Evolutionary conservation across 108 stramenopile species (phyloP), one percentile per base, ranked within the genome.

Genomic region (Skeletonema tropicum): DNA sequence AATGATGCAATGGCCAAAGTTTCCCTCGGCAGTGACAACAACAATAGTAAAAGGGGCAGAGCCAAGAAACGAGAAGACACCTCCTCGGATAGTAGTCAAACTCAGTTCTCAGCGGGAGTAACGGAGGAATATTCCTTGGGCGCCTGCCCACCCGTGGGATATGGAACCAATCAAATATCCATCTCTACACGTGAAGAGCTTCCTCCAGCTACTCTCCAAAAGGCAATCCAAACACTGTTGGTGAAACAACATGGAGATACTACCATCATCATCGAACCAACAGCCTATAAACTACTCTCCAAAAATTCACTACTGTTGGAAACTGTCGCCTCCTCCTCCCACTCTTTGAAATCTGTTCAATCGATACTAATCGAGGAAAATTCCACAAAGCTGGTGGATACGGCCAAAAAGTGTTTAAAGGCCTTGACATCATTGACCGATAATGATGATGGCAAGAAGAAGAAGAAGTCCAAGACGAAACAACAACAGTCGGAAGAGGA

Each of bases 351-450:
- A 21, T 21, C 45, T 9, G 17, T 33, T 19, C 32, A 11, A 52
- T 72, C 26, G 1, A 63, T 72, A 19, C 2, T 72, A 21, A 32
- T 72, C 19, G 71, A 72, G 29, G 71, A 72, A 42, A 63, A 72
- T 30, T 10, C 48, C 3, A 15, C 61, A 25, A 72, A 64, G 32
- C 14, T 72, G 9, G 63, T 72, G 19, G 61, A 72, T 49, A 63
- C 46, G 9, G 39, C 71, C 0, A 72, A 72, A 46, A 60, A 52
- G 46, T 72, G 71, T 35, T 32, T 72, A 15, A 72, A 63, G 48
- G 29, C 41, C 15, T 25, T 72, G 32, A 52, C 71, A 8, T 72
- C 71, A 14, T 60, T 30, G 8, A 31, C 70, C 31, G 2, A 1
- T 29, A 29, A 1, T 29, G 41, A 58, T 9, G 60, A 42, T 57